Evolutionary conservation across 352 stramenopile species (phyloP).

Genomic region (Phytophthora citricola): DNA sequence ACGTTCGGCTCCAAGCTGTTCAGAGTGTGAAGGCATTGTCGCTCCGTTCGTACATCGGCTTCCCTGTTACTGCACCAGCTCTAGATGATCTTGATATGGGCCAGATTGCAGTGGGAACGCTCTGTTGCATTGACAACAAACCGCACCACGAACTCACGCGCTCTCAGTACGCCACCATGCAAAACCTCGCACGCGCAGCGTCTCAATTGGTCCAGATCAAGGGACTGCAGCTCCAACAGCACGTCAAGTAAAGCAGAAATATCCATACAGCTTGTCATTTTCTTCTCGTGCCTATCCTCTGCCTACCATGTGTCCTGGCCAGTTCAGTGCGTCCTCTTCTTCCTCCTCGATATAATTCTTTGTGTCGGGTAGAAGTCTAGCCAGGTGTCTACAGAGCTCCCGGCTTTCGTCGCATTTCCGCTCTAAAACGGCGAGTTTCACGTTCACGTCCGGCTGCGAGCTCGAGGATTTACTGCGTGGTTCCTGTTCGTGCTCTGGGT

Average conservation of each 20-base stretch:
- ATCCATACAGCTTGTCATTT: conserved; percentile 29
- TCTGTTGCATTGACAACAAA: conserved; percentile 62
- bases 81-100: conserved; percentile 11
- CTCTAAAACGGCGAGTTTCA: conserved; percentile 31
- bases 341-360: conserved; percentile 18
- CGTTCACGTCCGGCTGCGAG: conserved; percentile 11
- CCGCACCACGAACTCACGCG: conserved; percentile 46
- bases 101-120: conserved; percentile 49
- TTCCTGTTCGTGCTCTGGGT: conserved; percentile 36
- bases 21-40: conserved; percentile 36
- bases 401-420: conserved; percentile 39
- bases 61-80: conserved; percentile 44
- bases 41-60: conserved; percentile 64
- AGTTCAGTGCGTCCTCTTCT: conserved; percentile 26
- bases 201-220: conserved; percentile 40
- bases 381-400: conserved; percentile 23
- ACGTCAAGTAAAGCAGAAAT: not conserved
- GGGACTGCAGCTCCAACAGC: conserved; percentile 6
- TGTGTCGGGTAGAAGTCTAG: conserved; percentile 22
- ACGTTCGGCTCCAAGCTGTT: conserved; percentile 54
- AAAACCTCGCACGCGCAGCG: conserved; percentile 50
- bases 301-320: conserved; percentile 39
- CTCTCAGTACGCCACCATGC: conserved; percentile 52
- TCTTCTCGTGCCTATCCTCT: conserved; percentile 31
- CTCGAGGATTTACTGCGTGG: conserved; percentile 9